These are phyloP conservation scores for Dactylella cylindrospora DNA, from an alignment of 2,329 filamentous ascomycete species.

Conservation along the genomic window DNA sequence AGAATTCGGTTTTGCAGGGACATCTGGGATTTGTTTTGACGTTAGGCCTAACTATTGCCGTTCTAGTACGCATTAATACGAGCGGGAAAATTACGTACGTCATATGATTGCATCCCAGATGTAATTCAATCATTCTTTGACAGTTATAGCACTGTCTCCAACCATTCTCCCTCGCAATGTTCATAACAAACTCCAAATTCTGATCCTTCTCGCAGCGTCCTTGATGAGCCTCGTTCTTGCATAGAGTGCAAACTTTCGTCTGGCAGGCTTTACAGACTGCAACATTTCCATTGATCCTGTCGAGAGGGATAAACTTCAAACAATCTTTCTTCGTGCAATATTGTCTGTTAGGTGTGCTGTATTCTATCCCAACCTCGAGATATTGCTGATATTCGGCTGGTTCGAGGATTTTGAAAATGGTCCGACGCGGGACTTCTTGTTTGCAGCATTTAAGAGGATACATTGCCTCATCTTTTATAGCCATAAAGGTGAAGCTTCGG, in stretches of 20 bases:
- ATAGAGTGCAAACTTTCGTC: conserved; percentile 5
- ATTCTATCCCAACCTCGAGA: conserved; percentile 6
- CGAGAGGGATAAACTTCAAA: conserved; percentile 20
- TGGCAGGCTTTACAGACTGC: conserved; percentile 6
- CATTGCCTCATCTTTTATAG: conserved; percentile 29
- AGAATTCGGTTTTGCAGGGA: conserved; percentile 31
- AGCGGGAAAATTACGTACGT: conserved; percentile 11
- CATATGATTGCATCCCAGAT: conserved; percentile 28
- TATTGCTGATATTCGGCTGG: conserved; percentile 17
- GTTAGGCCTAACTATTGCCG: no score
- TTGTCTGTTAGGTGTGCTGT: conserved; percentile 4
- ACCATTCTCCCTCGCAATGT: conserved; percentile 12
- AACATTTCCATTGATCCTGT: background rate
- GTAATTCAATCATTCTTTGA: conserved; percentile 26
- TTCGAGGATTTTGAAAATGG: background rate
- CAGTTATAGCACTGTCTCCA: conserved; percentile 25
- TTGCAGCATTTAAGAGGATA: conserved; percentile 33
- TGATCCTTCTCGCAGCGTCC: background rate
- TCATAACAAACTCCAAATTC: background rate
- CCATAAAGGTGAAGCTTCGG: conserved; percentile 7
- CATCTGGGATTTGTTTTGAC: conserved; percentile 10
- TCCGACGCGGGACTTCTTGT: background rate
- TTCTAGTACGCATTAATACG: no score
- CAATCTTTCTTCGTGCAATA: conserved; percentile 29
- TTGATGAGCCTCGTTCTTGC: conserved; percentile 4